These are phyloP conservation scores for Podospora australis DNA, from an alignment of 495 filamentous ascomycete species.

Conservation along the genomic window DNA sequence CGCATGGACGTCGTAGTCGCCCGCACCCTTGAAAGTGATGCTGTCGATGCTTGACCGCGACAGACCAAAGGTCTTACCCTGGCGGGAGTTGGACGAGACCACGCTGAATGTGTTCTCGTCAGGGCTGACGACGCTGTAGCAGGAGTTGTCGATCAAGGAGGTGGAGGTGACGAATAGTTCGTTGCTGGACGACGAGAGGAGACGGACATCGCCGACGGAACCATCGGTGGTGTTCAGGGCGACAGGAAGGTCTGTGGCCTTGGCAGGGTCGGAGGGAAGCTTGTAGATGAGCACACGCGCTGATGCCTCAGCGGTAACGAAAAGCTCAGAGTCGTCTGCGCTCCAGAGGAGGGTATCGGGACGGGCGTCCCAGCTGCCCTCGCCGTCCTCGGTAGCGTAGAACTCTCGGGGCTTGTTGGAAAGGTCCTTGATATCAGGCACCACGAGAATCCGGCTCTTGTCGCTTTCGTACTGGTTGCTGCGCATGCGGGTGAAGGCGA, in stretches of 20 bases:
- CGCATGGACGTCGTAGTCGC: constrained; percentile 60
- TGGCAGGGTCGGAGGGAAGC: constrained; percentile 46
- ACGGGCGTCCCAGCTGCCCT: constrained; percentile 60
- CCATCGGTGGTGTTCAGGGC: constrained; percentile 52
- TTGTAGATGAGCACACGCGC: constrained; percentile 60
- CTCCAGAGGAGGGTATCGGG: constrained; percentile 62
- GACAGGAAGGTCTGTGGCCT: constrained; percentile 49
- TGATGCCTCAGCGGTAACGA: constrained; percentile 59
- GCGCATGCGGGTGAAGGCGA: constrained; percentile 78
- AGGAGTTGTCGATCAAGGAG: constrained; percentile 62
- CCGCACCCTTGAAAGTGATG: constrained; percentile 57
- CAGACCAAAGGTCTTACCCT: constrained; percentile 66
- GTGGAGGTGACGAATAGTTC: constrained; percentile 59
- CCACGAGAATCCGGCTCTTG: constrained; percentile 69
- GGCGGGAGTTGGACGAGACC: constrained; percentile 60
- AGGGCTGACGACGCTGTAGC: constrained; percentile 57
- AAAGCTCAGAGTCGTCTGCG: constrained; percentile 55
- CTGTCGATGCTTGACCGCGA: constrained; percentile 55
- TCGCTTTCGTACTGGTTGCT: constrained; percentile 84
- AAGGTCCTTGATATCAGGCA: constrained; percentile 50
- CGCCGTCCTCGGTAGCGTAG: constrained; percentile 54
- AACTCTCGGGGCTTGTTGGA: constrained; percentile 56
- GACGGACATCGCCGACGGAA: constrained; percentile 51
- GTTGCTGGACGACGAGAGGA: constrained; percentile 24
- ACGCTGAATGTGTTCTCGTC: constrained; percentile 31